Conservation (phyloP, 2,329 filamentous ascomycete species). For the Trichoderma breve region DNA sequence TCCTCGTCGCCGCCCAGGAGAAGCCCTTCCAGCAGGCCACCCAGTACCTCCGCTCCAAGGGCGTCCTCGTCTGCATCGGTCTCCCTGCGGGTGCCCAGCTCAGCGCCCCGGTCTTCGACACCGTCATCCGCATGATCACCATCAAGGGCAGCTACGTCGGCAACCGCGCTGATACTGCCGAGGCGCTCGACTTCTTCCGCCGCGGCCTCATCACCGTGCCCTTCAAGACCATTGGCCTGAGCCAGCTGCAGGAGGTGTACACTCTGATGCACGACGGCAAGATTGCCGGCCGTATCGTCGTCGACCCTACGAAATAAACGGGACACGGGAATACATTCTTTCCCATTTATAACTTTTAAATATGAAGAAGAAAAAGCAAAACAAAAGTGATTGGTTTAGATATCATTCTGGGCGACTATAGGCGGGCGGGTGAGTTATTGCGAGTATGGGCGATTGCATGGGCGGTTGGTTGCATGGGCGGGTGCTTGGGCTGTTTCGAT, state of each 20-base stretch:
- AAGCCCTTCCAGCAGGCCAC: conserved; percentile 95
- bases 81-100: conserved; percentile 78
- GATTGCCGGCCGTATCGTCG: conserved; percentile 75
- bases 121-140: conserved; percentile 82
- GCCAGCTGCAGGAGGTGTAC: conserved; percentile 77
- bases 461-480: no score
- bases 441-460: neutral
- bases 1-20: conserved; percentile 83
- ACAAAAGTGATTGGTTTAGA: neutral
- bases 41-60: conserved; percentile 79
- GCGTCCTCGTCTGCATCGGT: conserved; percentile 84
- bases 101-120: conserved; percentile 82
- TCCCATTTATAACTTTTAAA: neutral
- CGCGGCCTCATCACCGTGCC: conserved; percentile 83
- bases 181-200: conserved; percentile 87
- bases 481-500: neutral
- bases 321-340: neutral
- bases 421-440: neutral
- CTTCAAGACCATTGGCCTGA: conserved; percentile 80
- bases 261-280: conserved; percentile 68
- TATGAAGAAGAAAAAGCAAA: neutral
- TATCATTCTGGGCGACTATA: neutral
- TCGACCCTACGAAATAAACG: conserved; percentile 65
- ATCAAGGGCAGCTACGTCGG: conserved; percentile 95
- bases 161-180: conserved; percentile 81